Percentiles rank a stretch among this genome's conserved stretches.
phyloP scores from a whole-genome alignment of 805 yeast species.

The Cephaloascus albidus region DNA sequence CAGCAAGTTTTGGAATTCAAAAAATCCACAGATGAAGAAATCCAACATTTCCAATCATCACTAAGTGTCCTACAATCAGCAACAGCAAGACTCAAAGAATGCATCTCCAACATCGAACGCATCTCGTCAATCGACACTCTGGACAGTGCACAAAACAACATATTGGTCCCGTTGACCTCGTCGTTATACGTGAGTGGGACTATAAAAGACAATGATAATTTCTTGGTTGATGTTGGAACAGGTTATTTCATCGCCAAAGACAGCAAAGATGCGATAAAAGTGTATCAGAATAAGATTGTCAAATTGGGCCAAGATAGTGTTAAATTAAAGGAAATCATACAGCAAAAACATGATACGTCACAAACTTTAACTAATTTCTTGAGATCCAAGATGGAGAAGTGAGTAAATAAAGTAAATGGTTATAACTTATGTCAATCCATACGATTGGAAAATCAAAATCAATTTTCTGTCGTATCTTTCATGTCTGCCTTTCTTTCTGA shows the following conservation, averaged over 20 bases:
- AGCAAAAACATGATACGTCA: slow-evolving; percentile 59
- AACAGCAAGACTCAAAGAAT: slow-evolving; percentile 71
- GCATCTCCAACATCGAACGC: slow-evolving; percentile 58
- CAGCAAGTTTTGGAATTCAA: slow-evolving; percentile 82
- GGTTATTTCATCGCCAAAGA: slow-evolving; percentile 87
- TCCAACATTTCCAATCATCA: slow-evolving; percentile 79
- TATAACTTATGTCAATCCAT: too few relatives aligned
- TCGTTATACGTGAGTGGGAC: slow-evolving; percentile 87
- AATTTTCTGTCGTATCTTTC: too few relatives aligned
- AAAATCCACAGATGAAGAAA: slow-evolving; percentile 73
- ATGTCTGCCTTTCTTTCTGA: too few relatives aligned
- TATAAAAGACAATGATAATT: slow-evolving; percentile 53
- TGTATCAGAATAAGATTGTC: slow-evolving; percentile 63
- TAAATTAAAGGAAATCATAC: slow-evolving; percentile 66
- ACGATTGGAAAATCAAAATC: too few relatives aligned
- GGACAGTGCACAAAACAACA: slow-evolving; percentile 34
- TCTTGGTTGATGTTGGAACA: slow-evolving; percentile 91
- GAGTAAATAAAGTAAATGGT: too few relatives aligned
- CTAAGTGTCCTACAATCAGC: slow-evolving; percentile 79
- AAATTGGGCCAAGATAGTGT: slow-evolving; percentile 67
- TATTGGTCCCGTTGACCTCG: slow-evolving; percentile 82
- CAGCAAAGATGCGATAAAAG: slow-evolving; percentile 54
- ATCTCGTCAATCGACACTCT: slow-evolving; percentile 20
- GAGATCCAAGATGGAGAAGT: slow-evolving; percentile 42
- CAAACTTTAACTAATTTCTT: slow-evolving; percentile 52